Base-by-base conservation (phyloP, 345 rosid species). In the Orychophragmus violaceus region DNA sequence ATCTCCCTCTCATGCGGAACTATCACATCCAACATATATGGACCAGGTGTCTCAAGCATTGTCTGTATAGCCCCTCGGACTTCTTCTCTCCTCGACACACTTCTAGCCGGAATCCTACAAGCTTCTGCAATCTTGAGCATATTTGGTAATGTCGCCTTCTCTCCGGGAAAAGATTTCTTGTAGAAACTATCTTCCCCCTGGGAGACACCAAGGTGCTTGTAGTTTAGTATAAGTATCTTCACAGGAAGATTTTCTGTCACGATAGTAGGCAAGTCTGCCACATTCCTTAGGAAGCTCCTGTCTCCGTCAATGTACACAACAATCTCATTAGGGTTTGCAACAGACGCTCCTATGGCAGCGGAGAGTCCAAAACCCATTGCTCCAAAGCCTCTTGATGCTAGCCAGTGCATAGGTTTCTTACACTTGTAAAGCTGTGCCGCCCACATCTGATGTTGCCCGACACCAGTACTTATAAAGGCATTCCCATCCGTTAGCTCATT, bases 361-460 rank as follows among this genome's bases (percentile, higher is more conserved):
- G 96, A 97, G 57, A 94, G 76, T 59, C 99, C 99, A 35, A 90
- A 94, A 52, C 99, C 97, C 99, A 90, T 94, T 27, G 97, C 97
- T 10, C 97, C 99, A 16, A 94, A 80, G 3, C 99, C 99, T 5
- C 82, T 92, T 5, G 97, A 90, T 1, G 99, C 81, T 76, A 90
- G 48, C 97, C 96, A 94, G 64, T 90, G 97, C 28, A 88, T 87
- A n/a, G 99, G 91, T 58, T 75, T 90, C 64, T 73, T 83, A 66
- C 87, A 94, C 72, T 85, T 94, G 83, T 94, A 94, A 72, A 84
- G 85, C 62, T 94, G 99, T 14, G 99, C 97, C 24, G 97, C 96
- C 97, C 96, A 94, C 99, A 90, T 94, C 55, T 94, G 97, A 80
- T 94, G 99, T 66, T 94, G 99, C 14, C 97, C 99, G 13, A 88